Evolutionary conservation across 2,329 filamentous ascomycete species (phyloP).

Genomic region (Xylogone sp.): DNA sequence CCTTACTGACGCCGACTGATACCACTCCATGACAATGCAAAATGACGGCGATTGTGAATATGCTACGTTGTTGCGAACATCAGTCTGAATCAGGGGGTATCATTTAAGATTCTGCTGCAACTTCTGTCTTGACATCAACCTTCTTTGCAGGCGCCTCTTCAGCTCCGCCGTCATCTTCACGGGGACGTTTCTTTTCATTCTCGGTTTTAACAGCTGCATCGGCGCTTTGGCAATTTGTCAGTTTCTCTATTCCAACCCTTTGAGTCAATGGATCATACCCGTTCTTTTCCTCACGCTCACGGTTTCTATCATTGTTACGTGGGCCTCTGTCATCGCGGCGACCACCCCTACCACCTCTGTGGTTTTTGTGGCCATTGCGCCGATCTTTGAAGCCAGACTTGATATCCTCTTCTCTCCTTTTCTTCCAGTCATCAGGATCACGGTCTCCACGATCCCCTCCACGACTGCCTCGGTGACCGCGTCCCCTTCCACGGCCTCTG

Average conservation of each 20-base stretch:
- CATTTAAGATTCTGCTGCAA: constrained; percentile 19
- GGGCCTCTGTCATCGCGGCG: constrained; percentile 36
- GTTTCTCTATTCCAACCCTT: neutral
- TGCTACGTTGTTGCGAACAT: neutral
- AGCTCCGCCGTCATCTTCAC: constrained; percentile 39
- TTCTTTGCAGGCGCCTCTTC: constrained; percentile 57
- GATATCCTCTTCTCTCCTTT: constrained; percentile 58
- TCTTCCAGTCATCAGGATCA: constrained; percentile 59
- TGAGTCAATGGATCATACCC: constrained; percentile 13
- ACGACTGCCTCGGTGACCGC: constrained; percentile 9
- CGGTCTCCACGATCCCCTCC: constrained; percentile 33
- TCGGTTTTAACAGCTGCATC: constrained; percentile 17
- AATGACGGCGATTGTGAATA: neutral
- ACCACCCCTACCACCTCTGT: constrained; percentile 32
- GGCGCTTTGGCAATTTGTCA: neutral
- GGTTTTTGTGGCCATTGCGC: constrained; percentile 27
- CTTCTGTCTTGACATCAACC: constrained; percentile 40
- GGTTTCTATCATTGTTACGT: constrained; percentile 31
- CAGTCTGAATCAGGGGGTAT: constrained; percentile 12
- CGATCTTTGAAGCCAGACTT: constrained; percentile 51
- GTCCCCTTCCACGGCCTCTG: constrained; percentile 14
- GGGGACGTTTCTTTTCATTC: constrained; percentile 27
- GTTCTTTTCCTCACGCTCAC: constrained; percentile 30
- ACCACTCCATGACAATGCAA: constrained; percentile 1
- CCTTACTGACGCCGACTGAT: neutral